Conservation (phyloP, 768 basidiomycete genomes). For the Sporobolomyces roseus region DNA sequence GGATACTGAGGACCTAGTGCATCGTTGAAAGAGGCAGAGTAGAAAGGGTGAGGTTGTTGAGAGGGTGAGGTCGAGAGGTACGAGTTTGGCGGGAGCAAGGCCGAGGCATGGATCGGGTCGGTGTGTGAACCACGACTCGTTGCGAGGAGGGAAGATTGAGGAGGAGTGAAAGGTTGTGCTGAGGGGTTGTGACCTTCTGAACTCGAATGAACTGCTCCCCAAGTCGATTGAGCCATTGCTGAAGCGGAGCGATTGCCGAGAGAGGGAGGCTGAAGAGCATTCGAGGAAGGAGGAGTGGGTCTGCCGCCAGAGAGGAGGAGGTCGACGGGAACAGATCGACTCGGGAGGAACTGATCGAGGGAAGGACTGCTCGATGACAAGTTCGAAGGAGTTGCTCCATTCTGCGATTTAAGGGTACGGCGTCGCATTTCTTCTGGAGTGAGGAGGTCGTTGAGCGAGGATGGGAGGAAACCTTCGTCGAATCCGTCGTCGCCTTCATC, state of each 20-base stretch:
- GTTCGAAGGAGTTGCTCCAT: slow-evolving; percentile 25
- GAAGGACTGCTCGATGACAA: background rate
- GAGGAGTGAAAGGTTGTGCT: slow-evolving; percentile 21
- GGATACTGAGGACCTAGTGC: background rate
- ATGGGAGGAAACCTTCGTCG: slow-evolving; percentile 63
- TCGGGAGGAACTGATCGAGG: slow-evolving; percentile 11
- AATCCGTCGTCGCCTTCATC: slow-evolving; percentile 30
- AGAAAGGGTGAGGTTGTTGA: slow-evolving; percentile 7
- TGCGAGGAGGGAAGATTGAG: slow-evolving; percentile 17
- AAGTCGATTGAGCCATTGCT: background rate
- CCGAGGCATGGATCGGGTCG: background rate
- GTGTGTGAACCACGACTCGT: slow-evolving; percentile 14
- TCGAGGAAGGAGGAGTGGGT: background rate
- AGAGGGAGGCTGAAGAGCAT: no score
- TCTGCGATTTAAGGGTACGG: slow-evolving; percentile 56
- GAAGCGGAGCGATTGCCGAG: slow-evolving; percentile 14
- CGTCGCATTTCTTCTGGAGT: slow-evolving; percentile 82
- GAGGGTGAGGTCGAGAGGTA: slow-evolving; percentile 7
- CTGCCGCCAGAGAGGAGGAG: slow-evolving; percentile 26
- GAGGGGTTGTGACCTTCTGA: slow-evolving; percentile 22
- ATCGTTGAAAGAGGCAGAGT: slow-evolving; percentile 28
- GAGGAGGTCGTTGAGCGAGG: slow-evolving; percentile 78
- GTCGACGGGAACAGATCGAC: slow-evolving; percentile 53
- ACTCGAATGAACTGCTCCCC: slow-evolving; percentile 9
- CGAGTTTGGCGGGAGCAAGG: background rate